Conservation (phyloP, 768 basidiomycete genomes). For the Suillus lakei region DNA sequence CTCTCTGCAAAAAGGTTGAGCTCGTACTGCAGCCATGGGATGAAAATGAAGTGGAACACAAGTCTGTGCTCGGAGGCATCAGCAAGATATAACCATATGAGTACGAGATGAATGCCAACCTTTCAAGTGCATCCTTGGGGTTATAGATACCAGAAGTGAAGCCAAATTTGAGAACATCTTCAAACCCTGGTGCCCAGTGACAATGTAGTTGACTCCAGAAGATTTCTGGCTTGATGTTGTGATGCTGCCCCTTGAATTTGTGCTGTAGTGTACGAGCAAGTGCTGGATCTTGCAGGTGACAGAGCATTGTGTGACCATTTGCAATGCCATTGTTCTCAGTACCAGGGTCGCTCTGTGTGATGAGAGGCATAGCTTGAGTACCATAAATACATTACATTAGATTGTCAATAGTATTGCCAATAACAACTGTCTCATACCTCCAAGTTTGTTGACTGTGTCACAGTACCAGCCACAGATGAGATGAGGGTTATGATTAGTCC, state of each 20-base stretch:
- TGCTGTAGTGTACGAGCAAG: conserved; percentile 32
- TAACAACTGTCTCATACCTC: conserved; percentile 19
- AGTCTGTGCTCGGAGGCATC: too few relatives aligned
- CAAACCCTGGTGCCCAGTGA: conserved; percentile 19
- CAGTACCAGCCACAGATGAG: conserved; percentile 24
- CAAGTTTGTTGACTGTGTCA: conserved; percentile 16
- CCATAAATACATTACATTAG: conserved; percentile 6
- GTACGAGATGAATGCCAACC: too few relatives aligned
- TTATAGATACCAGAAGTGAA: too few relatives aligned
- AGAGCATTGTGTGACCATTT: conserved; percentile 33
- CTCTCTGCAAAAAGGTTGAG: too few relatives aligned
- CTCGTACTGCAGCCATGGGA: too few relatives aligned
- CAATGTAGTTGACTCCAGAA: conserved; percentile 20
- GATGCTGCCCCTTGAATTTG: conserved; percentile 11
- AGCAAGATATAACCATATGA: too few relatives aligned
- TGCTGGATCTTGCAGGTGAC: conserved; percentile 27
- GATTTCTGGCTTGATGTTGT: conserved; percentile 32
- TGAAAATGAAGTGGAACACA: too few relatives aligned
- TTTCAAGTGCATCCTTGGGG: too few relatives aligned
- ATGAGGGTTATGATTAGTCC: conserved; percentile 28
- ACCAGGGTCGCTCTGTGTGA: conserved; percentile 33
- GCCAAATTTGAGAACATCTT: conserved; percentile 15
- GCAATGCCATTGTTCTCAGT: conserved; percentile 34
- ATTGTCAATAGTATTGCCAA: background rate
- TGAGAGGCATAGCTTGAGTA: conserved; percentile 18